These are phyloP conservation scores for Phallus indusiatus DNA, from an alignment of 768 basidiomycete genomes.

Conservation along the genomic window DNA sequence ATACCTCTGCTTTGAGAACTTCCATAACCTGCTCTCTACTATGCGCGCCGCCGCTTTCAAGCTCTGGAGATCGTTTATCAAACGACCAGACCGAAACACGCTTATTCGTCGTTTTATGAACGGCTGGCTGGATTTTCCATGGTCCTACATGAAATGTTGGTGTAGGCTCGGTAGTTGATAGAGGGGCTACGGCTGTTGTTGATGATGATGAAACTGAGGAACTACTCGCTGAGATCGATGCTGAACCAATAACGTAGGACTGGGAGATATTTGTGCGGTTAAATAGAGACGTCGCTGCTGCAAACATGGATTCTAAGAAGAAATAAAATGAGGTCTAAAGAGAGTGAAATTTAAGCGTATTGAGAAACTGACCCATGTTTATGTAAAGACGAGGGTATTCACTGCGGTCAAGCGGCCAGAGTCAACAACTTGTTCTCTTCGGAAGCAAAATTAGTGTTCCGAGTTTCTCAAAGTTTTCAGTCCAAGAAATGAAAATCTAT, in stretches of 20 bases:
- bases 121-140: constrained; percentile 83
- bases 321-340: neutral
- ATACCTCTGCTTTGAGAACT: constrained; percentile 84
- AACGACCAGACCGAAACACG: constrained; percentile 89
- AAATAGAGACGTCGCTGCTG: constrained; percentile 78
- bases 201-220: constrained; percentile 21
- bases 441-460: too few relatives aligned
- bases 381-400: too few relatives aligned
- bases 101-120: constrained; percentile 84
- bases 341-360: neutral
- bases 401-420: too few relatives aligned
- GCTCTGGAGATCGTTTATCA: constrained; percentile 71
- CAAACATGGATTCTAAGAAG: constrained; percentile 41
- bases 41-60: constrained; percentile 54
- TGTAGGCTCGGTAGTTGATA: constrained; percentile 31
- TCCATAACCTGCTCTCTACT: constrained; percentile 73
- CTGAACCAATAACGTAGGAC: constrained; percentile 57
- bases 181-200: constrained; percentile 17
- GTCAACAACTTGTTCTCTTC: too few relatives aligned
- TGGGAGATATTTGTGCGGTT: constrained; percentile 72
- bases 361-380: neutral
- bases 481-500: too few relatives aligned
- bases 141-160: constrained; percentile 66
- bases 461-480: too few relatives aligned
- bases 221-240: constrained; percentile 28